Evolutionary conservation across 2,329 filamentous ascomycete genomes (phyloP).

Genomic region (Cercospora sp.): DNA sequence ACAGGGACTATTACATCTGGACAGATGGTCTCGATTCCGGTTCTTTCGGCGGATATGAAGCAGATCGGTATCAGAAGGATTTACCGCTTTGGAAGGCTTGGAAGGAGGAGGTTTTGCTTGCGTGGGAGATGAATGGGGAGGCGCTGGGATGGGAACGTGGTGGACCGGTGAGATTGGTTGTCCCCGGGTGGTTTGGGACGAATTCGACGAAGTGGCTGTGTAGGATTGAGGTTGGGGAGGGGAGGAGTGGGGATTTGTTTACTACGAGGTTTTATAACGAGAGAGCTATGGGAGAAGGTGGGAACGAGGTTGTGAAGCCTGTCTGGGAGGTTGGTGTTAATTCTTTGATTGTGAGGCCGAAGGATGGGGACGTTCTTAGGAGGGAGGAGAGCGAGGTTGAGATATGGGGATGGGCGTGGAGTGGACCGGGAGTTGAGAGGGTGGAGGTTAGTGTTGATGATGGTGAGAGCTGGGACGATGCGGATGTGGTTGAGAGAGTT

Average conservation of each 20-base stretch:
- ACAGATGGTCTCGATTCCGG: constrained; percentile 37
- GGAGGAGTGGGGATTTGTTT: constrained; percentile 31
- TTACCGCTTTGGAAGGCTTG: constrained; percentile 35
- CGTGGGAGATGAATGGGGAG: constrained; percentile 34
- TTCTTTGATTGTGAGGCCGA: constrained; percentile 34
- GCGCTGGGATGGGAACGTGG: constrained; percentile 31
- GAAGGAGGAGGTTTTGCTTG: constrained; percentile 33
- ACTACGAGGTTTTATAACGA: constrained; percentile 38
- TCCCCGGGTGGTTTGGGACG: constrained; percentile 39
- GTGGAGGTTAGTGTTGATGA: constrained; percentile 31
- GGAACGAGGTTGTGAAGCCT: constrained; percentile 21
- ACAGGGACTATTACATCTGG: constrained; percentile 32
- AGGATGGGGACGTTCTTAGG: constrained; percentile 14
- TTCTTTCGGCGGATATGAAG: constrained; percentile 28
- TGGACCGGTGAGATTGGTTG: constrained; percentile 37
- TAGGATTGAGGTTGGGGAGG: constrained; percentile 26
- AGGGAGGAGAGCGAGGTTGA: background rate
- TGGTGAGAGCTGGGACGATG: constrained; percentile 16
- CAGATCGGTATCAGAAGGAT: constrained; percentile 40
- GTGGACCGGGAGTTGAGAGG: constrained; percentile 23
- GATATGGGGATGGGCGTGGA: constrained; percentile 37
- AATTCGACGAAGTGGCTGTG: constrained; percentile 40
- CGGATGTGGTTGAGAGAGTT: constrained; percentile 7
- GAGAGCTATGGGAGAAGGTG: constrained; percentile 20
- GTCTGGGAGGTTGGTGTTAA: constrained; percentile 36